Evolutionary conservation across 352 stramenopile species (phyloP).

Genomic region (Globisporangium paroecandrum): DNA sequence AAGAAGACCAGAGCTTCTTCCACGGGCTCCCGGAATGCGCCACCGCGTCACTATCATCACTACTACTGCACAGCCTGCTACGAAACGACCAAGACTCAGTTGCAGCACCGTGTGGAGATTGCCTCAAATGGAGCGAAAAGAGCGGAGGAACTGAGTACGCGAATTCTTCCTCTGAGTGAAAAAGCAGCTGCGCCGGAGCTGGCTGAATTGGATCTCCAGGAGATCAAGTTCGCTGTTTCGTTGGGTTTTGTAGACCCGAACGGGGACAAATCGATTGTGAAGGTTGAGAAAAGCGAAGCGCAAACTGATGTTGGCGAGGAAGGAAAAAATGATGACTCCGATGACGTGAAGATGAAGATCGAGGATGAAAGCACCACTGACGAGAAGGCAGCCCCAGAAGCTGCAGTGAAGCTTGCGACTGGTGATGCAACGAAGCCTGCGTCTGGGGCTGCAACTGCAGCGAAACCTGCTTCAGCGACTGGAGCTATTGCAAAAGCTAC

Average conservation of each 20-base stretch:
- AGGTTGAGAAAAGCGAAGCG: constrained; percentile 15
- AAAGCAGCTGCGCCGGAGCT: constrained; percentile 55
- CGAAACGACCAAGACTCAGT: constrained; percentile 69
- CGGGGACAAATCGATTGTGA: constrained; percentile 20
- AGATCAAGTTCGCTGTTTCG: constrained; percentile 70
- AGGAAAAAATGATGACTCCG: constrained; percentile 9
- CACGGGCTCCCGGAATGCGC: constrained; percentile 56
- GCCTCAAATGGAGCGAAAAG: constrained; percentile 61
- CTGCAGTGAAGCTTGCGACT: not conserved
- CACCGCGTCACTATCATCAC: constrained; percentile 79
- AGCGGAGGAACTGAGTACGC: constrained; percentile 58
- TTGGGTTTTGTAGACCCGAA: constrained; percentile 58
- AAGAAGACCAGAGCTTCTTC: constrained; percentile 74
- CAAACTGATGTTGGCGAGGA: constrained; percentile 8
- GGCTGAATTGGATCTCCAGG: constrained; percentile 72
- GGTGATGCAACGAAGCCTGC: not conserved
- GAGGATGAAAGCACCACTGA: constrained; percentile 2
- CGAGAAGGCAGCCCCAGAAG: not conserved
- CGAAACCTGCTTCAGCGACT: not conserved
- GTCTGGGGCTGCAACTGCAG: not conserved
- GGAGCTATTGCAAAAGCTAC: constrained; percentile 12
- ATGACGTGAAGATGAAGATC: constrained; percentile 19
- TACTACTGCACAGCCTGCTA: constrained; percentile 76
- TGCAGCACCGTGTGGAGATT: constrained; percentile 72
- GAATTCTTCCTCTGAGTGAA: constrained; percentile 60